Base-by-base conservation (phyloP, 495 filamentous ascomycete species). In the Penicillium ochrochloron region DNA sequence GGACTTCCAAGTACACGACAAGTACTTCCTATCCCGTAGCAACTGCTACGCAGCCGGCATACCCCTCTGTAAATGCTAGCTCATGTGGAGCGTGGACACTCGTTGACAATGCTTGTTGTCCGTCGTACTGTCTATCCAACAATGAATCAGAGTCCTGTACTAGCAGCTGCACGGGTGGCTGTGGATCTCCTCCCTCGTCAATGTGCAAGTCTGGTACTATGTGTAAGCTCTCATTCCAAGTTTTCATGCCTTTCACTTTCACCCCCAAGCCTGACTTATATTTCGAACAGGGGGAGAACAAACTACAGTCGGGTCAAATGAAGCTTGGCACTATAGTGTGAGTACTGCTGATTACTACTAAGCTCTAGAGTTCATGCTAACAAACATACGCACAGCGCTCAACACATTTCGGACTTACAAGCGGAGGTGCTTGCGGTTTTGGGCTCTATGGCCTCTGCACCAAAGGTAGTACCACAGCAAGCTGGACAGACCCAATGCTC, bases 201-300 rank as follows among this genome's bases (percentile, higher is more conserved):
- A 54, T 54, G 51, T 54, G 51, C 51, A 54, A 54, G 51, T 54
- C 51, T 29, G 51, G 51, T 12, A 54, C 51, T 34, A 54, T 54
- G 29, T 54, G 51, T 54, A 54, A 31, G 51, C 12, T 4, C 19
- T 14, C 3, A 54, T 10, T 51, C 15, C 7, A 7, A 7, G 10
- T 29, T 11, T 2, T 29, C 12, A 10, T 3, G 19, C 0, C 51
- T 17, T 33, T n/a, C n/a, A 17, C 15, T 6, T 34, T 31, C 25
- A 6, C 4, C 25, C 3, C 4, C 12, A 17, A 53, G 29, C 1
- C 51, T 54, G 14, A 54, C 31, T 29, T 29, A n/a, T 29, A 17
- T 17, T 31, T 1, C 2, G 10, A 54, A 54, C 23, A 54, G 51
- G 51, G 51, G 51, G 51, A 34, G 51, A 54, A n/a, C 51, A 54